Base-by-base conservation (phyloP, 345 rosid genomes). In the Arabis alpina region DNA sequence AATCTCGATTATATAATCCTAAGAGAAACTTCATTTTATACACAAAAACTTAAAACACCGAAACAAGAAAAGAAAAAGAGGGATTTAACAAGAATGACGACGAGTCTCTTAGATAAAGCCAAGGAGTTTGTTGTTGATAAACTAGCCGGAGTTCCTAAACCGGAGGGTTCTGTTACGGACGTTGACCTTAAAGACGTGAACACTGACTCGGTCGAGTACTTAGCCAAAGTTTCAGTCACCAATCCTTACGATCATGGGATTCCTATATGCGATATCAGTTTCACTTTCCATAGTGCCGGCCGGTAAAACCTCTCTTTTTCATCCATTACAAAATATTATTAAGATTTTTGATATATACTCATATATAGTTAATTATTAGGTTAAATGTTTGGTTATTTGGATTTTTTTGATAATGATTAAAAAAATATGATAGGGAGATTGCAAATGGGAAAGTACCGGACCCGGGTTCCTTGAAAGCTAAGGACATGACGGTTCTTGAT, bases 381-480 rank as follows among this genome's bases (percentile, higher is more conserved):
- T 34, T 34, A 28, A 5, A 34, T 34, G 37, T 34, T 34, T 34
- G 60, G 63, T 41, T 28, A 42, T 30, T 63, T 63, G 15, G 44
- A 47, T 12, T 23, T 42, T 13, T 25, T 8, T 25, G 10, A 59
- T 12, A 9, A 34, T 51, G 36, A 37, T 58, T 10, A 4, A 15
- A 40, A 4, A n/a, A 40, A 15, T 40, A 63, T n/a, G 48, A 7
- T 78, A 91, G 99, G 70, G 92, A 48, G 81, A 89, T 94, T 6
- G 95, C 83, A 14, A 70, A 85, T 6, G 99, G 97, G 75, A 88
- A 70, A 51, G 69, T 94, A 2, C 83, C 96, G 19, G 99, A 91
- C 75, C 97, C 97, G 15, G 97, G 97, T 10, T 87, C 96, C 2
- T 44, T 91, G 72, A 88, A 86, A 67, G 93, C 85, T 0, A 84